Conservation (phyloP, 2,329 filamentous ascomycete genomes). For the Fusarium citri region DNA sequence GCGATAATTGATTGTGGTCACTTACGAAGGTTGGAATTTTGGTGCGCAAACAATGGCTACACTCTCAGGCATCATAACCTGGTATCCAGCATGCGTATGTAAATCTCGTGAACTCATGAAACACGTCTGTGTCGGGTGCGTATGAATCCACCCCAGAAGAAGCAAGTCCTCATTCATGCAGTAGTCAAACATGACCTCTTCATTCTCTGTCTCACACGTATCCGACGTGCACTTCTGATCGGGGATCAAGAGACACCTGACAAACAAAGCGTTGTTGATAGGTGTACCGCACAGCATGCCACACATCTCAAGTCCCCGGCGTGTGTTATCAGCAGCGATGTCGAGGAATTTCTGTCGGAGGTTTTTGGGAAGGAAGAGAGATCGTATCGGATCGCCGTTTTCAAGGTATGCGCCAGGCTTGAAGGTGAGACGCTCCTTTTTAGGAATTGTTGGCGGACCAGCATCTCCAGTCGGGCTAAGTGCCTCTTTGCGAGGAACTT, state of each 20-base stretch:
- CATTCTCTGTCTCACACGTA: slow-evolving; percentile 94
- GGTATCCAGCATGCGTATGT: slow-evolving; percentile 94
- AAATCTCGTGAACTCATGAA: slow-evolving; percentile 97
- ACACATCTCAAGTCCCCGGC: slow-evolving; percentile 88
- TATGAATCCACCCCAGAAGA: slow-evolving; percentile 97
- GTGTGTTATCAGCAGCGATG: slow-evolving; percentile 81
- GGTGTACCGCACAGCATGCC: slow-evolving; percentile 92
- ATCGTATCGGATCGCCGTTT: slow-evolving; percentile 85
- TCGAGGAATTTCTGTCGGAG: slow-evolving; percentile 81
- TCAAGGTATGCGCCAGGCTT: slow-evolving; percentile 88
- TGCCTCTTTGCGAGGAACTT: slow-evolving; percentile 48
- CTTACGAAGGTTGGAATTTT: slow-evolving; percentile 78
- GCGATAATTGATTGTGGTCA: slow-evolving; percentile 30
- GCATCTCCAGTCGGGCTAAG: slow-evolving; percentile 12
- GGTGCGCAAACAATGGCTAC: slow-evolving; percentile 98
- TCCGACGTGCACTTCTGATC: slow-evolving; percentile 91
- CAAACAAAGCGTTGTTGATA: slow-evolving; percentile 93
- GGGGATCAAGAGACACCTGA: slow-evolving; percentile 88
- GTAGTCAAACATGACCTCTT: slow-evolving; percentile 86
- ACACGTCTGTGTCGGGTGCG: slow-evolving; percentile 94
- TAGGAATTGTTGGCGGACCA: slow-evolving; percentile 47
- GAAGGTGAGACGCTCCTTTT: slow-evolving; percentile 72
- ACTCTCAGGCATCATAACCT: slow-evolving; percentile 95
- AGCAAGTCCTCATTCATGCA: slow-evolving; percentile 86
- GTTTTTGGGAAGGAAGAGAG: slow-evolving; percentile 84